Percentiles rank a stretch among this genome's conserved stretches.
Evolutionary conservation across 2,329 filamentous ascomycete species (phyloP).

Genomic region (Ophiostoma sp.): DNA sequence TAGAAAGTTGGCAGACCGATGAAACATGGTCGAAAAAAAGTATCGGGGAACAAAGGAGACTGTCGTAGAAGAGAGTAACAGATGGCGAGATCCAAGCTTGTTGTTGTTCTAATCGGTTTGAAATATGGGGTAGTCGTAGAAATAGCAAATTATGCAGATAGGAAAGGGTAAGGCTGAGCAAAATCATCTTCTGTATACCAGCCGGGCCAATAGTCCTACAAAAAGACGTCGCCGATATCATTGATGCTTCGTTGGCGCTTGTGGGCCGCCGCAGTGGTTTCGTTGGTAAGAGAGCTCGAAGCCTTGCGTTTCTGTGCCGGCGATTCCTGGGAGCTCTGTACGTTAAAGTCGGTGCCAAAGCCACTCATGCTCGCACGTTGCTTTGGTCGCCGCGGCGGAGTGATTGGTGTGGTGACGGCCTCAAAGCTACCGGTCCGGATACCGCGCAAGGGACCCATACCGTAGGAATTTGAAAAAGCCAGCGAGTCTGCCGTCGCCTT

Average conservation of each 20-base stretch:
- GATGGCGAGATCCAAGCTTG: not conserved
- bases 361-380: conserved; percentile 40
- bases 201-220: conserved; percentile 17
- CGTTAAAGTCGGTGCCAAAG: conserved; percentile 36
- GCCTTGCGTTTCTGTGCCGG: conserved; percentile 58
- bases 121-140: not conserved
- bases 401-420: conserved; percentile 67
- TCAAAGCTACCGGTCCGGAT: conserved; percentile 66
- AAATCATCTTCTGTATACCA: not conserved
- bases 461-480: conserved; percentile 60
- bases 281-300: conserved; percentile 37
- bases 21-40: not conserved
- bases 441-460: conserved; percentile 60
- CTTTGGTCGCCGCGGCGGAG: conserved; percentile 63
- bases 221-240: conserved; percentile 48
- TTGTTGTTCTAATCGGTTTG: not conserved
- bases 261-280: conserved; percentile 46
- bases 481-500: conserved; percentile 64
- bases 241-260: conserved; percentile 62
- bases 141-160: not conserved
- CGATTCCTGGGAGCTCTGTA: conserved; percentile 52
- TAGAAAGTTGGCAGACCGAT: not conserved
- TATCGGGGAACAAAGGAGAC: not conserved
- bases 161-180: not conserved
- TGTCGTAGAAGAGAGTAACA: not conserved